These are phyloP conservation scores for Ogataea trehalophila DNA, from an alignment of 805 yeast species.

Conservation along the genomic window DNA sequence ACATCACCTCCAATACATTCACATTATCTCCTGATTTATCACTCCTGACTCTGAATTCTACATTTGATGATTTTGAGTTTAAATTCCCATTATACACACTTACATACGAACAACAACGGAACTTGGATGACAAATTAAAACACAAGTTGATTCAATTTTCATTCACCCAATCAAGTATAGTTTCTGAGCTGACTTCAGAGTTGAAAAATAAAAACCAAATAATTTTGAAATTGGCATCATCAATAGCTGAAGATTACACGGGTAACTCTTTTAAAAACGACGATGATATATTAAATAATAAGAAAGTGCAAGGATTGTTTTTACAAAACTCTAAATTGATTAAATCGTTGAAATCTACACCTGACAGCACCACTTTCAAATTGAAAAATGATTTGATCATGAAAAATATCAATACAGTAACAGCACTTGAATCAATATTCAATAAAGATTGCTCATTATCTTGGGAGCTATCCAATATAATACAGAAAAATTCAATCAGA, in stretches of 20 bases:
- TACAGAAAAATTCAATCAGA: no score
- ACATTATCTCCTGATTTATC: background rate
- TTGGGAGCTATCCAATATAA: background rate
- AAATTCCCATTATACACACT: constrained; percentile 6
- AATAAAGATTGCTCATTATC: background rate
- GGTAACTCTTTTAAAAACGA: constrained; percentile 14
- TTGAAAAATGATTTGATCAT: background rate
- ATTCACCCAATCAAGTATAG: constrained; percentile 9
- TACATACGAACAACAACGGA: background rate
- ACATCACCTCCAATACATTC: background rate
- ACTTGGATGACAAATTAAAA: constrained; percentile 1
- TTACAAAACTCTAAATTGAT: constrained; percentile 12
- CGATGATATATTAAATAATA: constrained; percentile 14
- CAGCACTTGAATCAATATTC: background rate
- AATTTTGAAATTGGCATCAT: constrained; percentile 18
- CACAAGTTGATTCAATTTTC: constrained; percentile 6
- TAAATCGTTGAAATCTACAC: constrained; percentile 10
- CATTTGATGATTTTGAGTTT: constrained; percentile 8
- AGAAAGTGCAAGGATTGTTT: constrained; percentile 13
- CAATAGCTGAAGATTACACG: constrained; percentile 18
- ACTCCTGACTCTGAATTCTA: background rate
- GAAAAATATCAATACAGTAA: background rate
- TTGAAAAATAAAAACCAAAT: constrained; percentile 17
- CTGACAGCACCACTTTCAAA: constrained; percentile 1
- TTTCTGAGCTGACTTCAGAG: constrained; percentile 9